Conservation (phyloP, 345 rosid genomes). For the Boechera divaricarpa region DNA sequence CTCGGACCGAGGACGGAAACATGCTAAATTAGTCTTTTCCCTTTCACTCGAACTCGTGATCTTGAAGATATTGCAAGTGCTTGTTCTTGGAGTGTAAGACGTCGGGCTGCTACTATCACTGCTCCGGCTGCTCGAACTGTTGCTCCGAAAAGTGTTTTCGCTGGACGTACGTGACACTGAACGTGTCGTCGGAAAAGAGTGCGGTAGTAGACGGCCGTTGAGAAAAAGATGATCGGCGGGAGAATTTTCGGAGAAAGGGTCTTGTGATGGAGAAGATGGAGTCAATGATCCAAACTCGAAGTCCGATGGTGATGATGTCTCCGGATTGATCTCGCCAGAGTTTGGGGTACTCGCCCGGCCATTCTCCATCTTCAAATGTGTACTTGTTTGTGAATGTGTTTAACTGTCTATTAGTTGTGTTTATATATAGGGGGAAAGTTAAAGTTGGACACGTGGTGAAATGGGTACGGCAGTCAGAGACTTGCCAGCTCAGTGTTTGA, state of each 20-base stretch:
- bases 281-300: constrained; percentile 74
- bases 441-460: constrained; percentile 38
- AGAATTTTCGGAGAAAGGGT: constrained; percentile 54
- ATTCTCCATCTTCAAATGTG: constrained; percentile 30
- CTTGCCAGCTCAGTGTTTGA: constrained; percentile 42
- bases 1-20: constrained; percentile 34
- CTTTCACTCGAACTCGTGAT: constrained; percentile 20
- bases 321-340: constrained; percentile 31
- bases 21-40: constrained; percentile 24
- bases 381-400: constrained; percentile 22
- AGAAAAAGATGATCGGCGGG: constrained; percentile 87
- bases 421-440: constrained; percentile 33
- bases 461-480: constrained; percentile 34
- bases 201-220: constrained; percentile 84
- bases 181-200: constrained; percentile 59
- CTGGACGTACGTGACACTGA: constrained; percentile 61
- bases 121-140: constrained; percentile 73
- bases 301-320: constrained; percentile 46
- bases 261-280: constrained; percentile 61
- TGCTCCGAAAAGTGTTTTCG: constrained; percentile 66
- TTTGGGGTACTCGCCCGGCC: constrained; percentile 47
- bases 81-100: constrained; percentile 56
- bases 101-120: constrained; percentile 65
- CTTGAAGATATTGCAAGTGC: constrained; percentile 50
- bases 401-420: constrained; percentile 16